Evolutionary conservation across 2,329 filamentous ascomycete genomes (phyloP).

Genomic region (Cadophora sp.): DNA sequence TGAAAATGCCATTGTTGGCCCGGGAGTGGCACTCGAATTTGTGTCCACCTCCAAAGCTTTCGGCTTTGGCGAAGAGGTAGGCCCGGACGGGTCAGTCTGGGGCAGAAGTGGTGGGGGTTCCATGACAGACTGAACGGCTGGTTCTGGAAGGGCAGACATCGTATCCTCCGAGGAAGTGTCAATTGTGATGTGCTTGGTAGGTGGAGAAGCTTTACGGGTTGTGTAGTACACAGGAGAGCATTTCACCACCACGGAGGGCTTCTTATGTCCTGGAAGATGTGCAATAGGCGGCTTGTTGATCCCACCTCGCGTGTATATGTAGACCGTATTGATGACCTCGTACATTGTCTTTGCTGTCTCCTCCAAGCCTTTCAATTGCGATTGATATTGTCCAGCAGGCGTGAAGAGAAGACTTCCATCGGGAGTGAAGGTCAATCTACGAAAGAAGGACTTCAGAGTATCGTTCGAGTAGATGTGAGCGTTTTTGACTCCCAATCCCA

Average conservation of each 20-base stretch:
- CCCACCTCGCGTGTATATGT: slow-evolving; percentile 95
- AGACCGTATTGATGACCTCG: slow-evolving; percentile 95
- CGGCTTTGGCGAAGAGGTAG: slow-evolving; percentile 57
- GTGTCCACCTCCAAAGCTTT: slow-evolving; percentile 51
- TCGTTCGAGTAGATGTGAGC: slow-evolving; percentile 95
- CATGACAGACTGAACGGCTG: slow-evolving; percentile 72
- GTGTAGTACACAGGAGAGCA: slow-evolving; percentile 93
- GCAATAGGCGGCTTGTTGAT: slow-evolving; percentile 97
- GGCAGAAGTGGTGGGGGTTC: slow-evolving; percentile 75
- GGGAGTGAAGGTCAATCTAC: slow-evolving; percentile 90
- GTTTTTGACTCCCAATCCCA: slow-evolving; percentile 74
- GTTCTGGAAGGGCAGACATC: slow-evolving; percentile 84
- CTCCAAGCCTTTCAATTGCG: slow-evolving; percentile 66
- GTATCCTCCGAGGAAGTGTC: slow-evolving; percentile 92
- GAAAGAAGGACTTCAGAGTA: slow-evolving; percentile 95
- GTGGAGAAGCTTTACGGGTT: slow-evolving; percentile 69
- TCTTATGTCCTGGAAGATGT: slow-evolving; percentile 96
- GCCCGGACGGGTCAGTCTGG: slow-evolving; percentile 55
- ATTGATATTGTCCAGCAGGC: slow-evolving; percentile 93
- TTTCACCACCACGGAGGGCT: slow-evolving; percentile 93
- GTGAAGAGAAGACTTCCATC: slow-evolving; percentile 95
- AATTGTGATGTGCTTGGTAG: slow-evolving; percentile 89
- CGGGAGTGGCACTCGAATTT: slow-evolving; percentile 55
- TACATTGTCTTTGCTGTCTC: slow-evolving; percentile 76
- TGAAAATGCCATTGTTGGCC: slow-evolving; percentile 76